phyloP scores from a whole-genome alignment of 139 green algal genomes.

The Closterium sp. region DNA sequence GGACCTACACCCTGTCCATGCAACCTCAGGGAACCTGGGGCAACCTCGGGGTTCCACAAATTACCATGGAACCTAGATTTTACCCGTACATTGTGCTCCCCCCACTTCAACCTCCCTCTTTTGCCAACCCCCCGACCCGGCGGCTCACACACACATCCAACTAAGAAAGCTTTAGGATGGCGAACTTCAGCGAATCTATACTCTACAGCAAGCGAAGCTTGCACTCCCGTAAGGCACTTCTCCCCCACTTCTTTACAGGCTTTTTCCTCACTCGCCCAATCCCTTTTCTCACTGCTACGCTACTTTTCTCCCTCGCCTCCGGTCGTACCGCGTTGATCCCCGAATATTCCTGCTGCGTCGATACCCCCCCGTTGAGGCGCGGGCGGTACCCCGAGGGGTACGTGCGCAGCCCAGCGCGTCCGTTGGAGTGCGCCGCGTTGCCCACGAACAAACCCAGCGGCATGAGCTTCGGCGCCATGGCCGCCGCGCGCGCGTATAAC shows the following conservation, averaged over 20 bases:
- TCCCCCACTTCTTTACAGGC: not conserved
- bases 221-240: not conserved
- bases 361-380: not conserved
- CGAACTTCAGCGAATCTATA: not conserved
- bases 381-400: constrained; percentile 34
- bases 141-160: too few relatives aligned
- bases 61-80: not conserved
- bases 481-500: not conserved
- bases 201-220: not conserved
- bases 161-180: too few relatives aligned
- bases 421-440: constrained; percentile 53
- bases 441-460: constrained; percentile 17
- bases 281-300: too few relatives aligned
- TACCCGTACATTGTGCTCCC: not conserved
- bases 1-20: not conserved
- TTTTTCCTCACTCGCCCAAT: not conserved
- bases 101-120: too few relatives aligned
- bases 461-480: constrained; percentile 10
- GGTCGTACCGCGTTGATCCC: constrained; percentile 26
- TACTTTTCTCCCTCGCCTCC: not conserved
- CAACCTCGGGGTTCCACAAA: too few relatives aligned
- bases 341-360: not conserved
- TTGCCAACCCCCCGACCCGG: too few relatives aligned
- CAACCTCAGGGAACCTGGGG: too few relatives aligned
- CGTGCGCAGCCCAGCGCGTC: constrained; percentile 21